Base-by-base conservation (phyloP, 2,329 filamentous ascomycete species). In the Ploettnerulaceae sp. region DNA sequence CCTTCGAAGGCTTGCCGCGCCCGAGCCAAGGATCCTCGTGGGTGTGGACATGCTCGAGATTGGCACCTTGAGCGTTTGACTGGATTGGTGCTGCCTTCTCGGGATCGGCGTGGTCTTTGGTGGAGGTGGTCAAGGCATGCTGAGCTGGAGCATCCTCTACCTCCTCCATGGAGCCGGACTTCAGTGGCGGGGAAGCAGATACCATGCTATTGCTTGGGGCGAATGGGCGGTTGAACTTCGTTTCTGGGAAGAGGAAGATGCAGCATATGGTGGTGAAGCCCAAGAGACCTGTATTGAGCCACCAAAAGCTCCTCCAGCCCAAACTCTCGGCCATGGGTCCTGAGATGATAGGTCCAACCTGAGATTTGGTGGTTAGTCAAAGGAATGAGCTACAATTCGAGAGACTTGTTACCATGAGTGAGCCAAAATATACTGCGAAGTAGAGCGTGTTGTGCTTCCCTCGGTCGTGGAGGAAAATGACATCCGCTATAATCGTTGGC, bases 261-360 rank as follows among this genome's bases (percentile, higher is more conserved):
- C 74, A 68, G 58, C 77, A 66, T 4, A 80, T 22, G 17, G 75
- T 63, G 0, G 71, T 71, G 3, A 75, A 57, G 1, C 66, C 72
- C 2, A 79, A 63, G 1, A 83, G 40, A 1, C 61, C 80, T 2
- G 77, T 74, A 52, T 82, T 82, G 52, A 84, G 67, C 79, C 79
- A 84, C 76, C 78, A 84, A 61, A 84, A 84, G 57, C 67, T 78
- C 20, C 77, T 68, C 75, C 77, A 82, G 37, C 78, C 78, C 3
- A 74, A 60, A 26, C 75, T 70, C 33, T 75, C 66, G 1, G 77
- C 71, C 78, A 84, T 84, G 0, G 75, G 65, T 1, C 81, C 81
- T 1, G 76, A 68, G 37, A 81, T 70, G 48, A 81, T 81, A 2
- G 75, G 76, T 3, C 70, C 75, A 41, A 77, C 59, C 69, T 69